Conservation (phyloP, 1,284 basidiomycete genomes). For the Coniferiporia sulphurascens region DNA sequence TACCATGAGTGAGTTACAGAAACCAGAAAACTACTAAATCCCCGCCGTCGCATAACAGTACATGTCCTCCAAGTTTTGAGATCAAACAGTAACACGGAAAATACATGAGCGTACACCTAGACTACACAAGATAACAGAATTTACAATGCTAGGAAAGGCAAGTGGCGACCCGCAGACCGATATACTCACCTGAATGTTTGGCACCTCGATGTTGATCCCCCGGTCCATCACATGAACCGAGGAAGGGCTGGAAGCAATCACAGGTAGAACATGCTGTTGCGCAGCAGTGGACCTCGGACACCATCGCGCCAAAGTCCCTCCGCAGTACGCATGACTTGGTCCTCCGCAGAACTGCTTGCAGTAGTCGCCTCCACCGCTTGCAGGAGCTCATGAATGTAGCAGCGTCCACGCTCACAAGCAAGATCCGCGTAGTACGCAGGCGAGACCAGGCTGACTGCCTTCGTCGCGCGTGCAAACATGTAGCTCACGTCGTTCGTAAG, state of each 20-base stretch:
- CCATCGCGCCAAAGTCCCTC: conserved; percentile 50
- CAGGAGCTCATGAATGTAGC: conserved; percentile 64
- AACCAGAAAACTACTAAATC: no score
- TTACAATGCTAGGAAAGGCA: no score
- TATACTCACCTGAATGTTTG: no score
- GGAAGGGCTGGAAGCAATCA: conserved; percentile 28
- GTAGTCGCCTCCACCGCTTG: conserved; percentile 43
- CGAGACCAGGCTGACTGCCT: conserved; percentile 73
- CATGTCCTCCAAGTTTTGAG: no score
- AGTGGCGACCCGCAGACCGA: no score
- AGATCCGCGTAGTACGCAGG: conserved; percentile 75
- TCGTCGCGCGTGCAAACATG: conserved; percentile 74
- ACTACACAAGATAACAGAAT: no score
- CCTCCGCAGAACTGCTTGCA: conserved; percentile 25
- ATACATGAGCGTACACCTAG: no score
- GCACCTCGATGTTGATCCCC: no score
- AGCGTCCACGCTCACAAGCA: conserved; percentile 72
- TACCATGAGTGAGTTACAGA: no score
- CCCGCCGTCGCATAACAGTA: no score
- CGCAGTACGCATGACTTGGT: conserved; percentile 50
- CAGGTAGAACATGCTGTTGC: conserved; percentile 70
- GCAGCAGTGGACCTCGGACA: conserved; percentile 43
- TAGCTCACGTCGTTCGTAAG: conserved; percentile 60
- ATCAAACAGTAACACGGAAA: no score
- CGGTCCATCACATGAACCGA: not conserved